Evolutionary conservation across 495 filamentous ascomycete species (phyloP).

Genomic region (Oidiodendron maius): DNA sequence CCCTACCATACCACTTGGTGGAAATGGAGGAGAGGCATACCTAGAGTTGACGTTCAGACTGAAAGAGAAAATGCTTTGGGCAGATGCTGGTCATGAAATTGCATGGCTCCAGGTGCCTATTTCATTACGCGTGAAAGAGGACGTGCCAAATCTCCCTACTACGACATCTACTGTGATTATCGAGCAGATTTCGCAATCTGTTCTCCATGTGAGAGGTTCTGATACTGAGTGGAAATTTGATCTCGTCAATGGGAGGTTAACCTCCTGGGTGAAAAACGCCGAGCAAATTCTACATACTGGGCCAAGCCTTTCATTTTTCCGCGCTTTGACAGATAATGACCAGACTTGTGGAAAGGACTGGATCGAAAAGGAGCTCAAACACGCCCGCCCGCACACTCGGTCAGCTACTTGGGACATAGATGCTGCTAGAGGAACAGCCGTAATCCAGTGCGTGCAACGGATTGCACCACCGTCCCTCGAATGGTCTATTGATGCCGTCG

Average conservation of each 20-base stretch:
- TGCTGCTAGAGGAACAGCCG: slow-evolving; percentile 23
- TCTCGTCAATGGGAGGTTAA: slow-evolving; percentile 31
- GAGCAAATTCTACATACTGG: slow-evolving; percentile 36
- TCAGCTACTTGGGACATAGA: slow-evolving; percentile 29
- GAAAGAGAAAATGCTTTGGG: slow-evolving; percentile 35
- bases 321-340: slow-evolving; percentile 62
- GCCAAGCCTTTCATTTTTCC: slow-evolving; percentile 40
- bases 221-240: slow-evolving; percentile 37
- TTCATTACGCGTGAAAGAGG: slow-evolving; percentile 23
- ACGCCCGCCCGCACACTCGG: slow-evolving; percentile 35
- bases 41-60: slow-evolving; percentile 39
- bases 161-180: too few relatives aligned
- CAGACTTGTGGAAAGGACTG: slow-evolving; percentile 35
- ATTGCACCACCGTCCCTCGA: slow-evolving; percentile 54
- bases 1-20: too few relatives aligned
- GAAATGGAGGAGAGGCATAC: slow-evolving; percentile 17
- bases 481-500: slow-evolving; percentile 51
- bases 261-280: slow-evolving; percentile 23
- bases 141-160: slow-evolving; percentile 10
- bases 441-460: slow-evolving; percentile 40
- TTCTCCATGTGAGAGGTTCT: slow-evolving; percentile 17
- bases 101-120: slow-evolving; percentile 31
- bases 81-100: slow-evolving; percentile 37
- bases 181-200: slow-evolving; percentile 25
- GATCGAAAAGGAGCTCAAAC: slow-evolving; percentile 31